Percentiles rank a stretch among this genome's conserved stretches.
These are phyloP conservation scores for Dipteronia dyeriana DNA, from an alignment of 345 rosid genomes.

Conservation along the genomic window DNA sequence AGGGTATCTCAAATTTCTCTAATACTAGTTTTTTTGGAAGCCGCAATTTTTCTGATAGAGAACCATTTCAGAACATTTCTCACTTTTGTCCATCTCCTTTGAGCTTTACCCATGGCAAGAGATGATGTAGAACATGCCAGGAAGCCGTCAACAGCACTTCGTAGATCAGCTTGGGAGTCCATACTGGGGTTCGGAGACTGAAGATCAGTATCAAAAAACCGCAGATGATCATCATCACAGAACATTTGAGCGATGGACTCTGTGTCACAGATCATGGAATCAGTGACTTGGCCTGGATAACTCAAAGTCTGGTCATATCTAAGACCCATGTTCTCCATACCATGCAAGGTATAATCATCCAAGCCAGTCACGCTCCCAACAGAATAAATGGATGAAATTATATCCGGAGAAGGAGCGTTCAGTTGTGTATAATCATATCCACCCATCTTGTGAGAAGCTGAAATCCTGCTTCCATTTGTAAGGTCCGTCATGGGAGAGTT, in stretches of 20 bases:
- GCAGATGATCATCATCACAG: slow-evolving; percentile 72
- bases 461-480: slow-evolving; percentile 39
- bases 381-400: slow-evolving; percentile 65
- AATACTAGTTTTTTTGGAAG: slow-evolving; percentile 35
- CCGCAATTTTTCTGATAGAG: slow-evolving; percentile 54
- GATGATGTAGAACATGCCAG: slow-evolving; percentile 40
- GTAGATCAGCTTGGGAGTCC: slow-evolving; percentile 64
- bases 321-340: slow-evolving; percentile 57
- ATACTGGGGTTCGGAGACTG: slow-evolving; percentile 42
- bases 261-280: slow-evolving; percentile 52
- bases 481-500: slow-evolving; percentile 44
- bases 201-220: slow-evolving; percentile 48
- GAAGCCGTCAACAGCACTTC: slow-evolving; percentile 58
- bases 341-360: slow-evolving; percentile 57
- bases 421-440: slow-evolving; percentile 65
- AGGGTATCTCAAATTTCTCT: slow-evolving; percentile 37
- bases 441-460: slow-evolving; percentile 45
- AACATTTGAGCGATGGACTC: slow-evolving; percentile 53
- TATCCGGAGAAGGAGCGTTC: slow-evolving; percentile 57
- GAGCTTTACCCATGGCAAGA: slow-evolving; percentile 52
- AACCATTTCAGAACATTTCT: slow-evolving; percentile 84
- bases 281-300: slow-evolving; percentile 47
- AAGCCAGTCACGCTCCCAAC: slow-evolving; percentile 50
- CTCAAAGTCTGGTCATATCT: slow-evolving; percentile 51
- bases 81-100: slow-evolving; percentile 86